Base-by-base conservation (phyloP, 768 basidiomycete species). In the Auriscalpium vulgare region DNA sequence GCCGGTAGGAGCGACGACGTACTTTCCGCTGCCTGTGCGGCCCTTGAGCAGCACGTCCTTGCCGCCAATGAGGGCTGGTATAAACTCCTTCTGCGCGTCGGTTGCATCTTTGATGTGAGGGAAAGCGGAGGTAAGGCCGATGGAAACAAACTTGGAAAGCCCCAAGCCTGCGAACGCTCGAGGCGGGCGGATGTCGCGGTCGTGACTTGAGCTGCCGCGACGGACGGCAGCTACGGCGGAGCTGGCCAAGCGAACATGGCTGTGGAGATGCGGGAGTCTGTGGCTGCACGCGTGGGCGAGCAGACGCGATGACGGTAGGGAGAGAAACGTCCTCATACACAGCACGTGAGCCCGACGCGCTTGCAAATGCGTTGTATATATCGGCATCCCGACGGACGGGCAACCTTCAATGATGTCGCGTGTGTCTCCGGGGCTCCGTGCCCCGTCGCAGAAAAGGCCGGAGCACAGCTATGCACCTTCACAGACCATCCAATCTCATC, bases 21-120 rank as follows among this genome's bases (percentile, higher is more conserved):
- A 89, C 88, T 91, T 91, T 72, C 88, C 89, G 47, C 83, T 81
- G 5, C 89, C 88, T n/a, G 88, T 87, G 23, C 72, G 71, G 59
- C 88, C 88, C 59, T 80, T 83, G 53, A 91, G 62, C 13, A 89
- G 68, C 16, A 90, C 73, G 66, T 90, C 83, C 62, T 77, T 77
- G 8, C 75, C 76, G 17, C 66, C 65, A 35, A 84, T 57, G 9
- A 88, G 73, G 16, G 82, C 86, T 3, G 80, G 79, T 55, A 90
- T 83, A 53, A 89, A 78, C 51, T 71, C 70, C 45, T 67, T 71
- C 65, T 91, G 88, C 36, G 78, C 77, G 11, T 71, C 67, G 0
- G 88, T 90, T 3, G 87, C 85, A 38, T 67, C 56, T 57, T 70
- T 66, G 34, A 89, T 74, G 52, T 75, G 71, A 1, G 87, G 87